These are phyloP conservation scores for Colletotrichum chlorophyti DNA, from an alignment of 2,329 filamentous ascomycete species.

Conservation along the genomic window DNA sequence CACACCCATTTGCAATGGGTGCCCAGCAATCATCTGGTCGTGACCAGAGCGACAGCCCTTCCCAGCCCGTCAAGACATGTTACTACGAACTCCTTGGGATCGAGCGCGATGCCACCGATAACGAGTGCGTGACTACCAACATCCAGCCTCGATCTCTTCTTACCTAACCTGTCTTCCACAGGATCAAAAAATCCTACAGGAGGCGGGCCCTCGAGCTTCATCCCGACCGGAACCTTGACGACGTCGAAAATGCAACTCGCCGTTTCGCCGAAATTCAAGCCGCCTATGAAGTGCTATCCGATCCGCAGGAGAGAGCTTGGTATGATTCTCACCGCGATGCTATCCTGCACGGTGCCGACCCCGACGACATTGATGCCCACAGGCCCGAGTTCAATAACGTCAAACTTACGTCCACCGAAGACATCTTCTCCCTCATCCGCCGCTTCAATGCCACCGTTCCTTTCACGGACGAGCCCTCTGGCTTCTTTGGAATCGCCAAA, in stretches of 20 bases:
- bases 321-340: constrained; percentile 93
- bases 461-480: constrained; percentile 79
- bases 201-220: constrained; percentile 91
- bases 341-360: constrained; percentile 74
- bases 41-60: constrained; percentile 32
- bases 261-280: constrained; percentile 92
- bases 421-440: constrained; percentile 79
- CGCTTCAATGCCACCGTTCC: constrained; percentile 80
- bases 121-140: constrained; percentile 66
- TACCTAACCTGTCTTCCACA: constrained; percentile 40
- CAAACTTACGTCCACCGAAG: constrained; percentile 78
- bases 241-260: constrained; percentile 82
- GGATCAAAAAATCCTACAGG: constrained; percentile 92
- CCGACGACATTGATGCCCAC: constrained; percentile 49
- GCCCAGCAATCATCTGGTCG: constrained; percentile 60
- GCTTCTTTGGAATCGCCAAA: constrained; percentile 84
- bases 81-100: constrained; percentile 88
- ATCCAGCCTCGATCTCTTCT: neutral
- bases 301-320: constrained; percentile 95
- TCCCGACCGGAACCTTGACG: constrained; percentile 90
- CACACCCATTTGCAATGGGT: constrained; percentile 50
- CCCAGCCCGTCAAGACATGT: constrained; percentile 65
- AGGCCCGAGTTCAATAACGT: constrained; percentile 72
- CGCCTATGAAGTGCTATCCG: constrained; percentile 94
- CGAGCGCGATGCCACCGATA: constrained; percentile 75